A percentile compares a stretch with the other conserved stretches of the same genome.
phyloP scores from a whole-genome alignment of 116 monocot genomes.

The Posidonia oceanica region DNA sequence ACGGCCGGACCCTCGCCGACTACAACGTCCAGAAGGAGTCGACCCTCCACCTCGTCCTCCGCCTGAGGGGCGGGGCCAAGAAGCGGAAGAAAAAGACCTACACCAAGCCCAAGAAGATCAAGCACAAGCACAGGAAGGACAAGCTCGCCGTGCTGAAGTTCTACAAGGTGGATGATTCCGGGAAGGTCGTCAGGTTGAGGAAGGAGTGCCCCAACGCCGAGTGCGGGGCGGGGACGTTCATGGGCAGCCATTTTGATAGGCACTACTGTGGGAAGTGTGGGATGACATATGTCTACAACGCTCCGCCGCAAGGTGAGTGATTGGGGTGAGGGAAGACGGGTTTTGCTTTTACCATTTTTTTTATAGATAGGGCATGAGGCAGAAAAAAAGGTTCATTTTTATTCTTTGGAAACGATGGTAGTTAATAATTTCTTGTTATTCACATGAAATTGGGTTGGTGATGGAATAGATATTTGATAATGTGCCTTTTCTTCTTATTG shows the following conservation, averaged over 20 bases:
- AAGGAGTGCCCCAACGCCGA: constrained; percentile 65
- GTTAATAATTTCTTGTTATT: too few species aligned
- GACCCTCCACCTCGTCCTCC: constrained; percentile 58
- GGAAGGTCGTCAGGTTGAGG: constrained; percentile 32
- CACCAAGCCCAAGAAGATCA: constrained; percentile 48
- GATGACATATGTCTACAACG: too few species aligned
- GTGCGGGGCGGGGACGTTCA: constrained; percentile 57
- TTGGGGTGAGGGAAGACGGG: too few species aligned
- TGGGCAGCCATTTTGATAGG: neutral
- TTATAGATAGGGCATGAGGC: too few species aligned
- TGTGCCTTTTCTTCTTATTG: too few species aligned
- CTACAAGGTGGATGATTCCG: constrained; percentile 29
- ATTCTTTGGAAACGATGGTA: too few species aligned
- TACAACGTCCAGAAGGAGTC: constrained; percentile 77
- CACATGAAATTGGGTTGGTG: too few species aligned
- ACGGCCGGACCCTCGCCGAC: constrained; percentile 63
- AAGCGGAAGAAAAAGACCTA: constrained; percentile 54
- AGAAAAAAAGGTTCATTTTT: too few species aligned
- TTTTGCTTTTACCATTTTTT: too few species aligned
- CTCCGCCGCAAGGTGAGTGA: too few species aligned
- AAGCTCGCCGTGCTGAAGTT: constrained; percentile 48
- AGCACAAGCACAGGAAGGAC: constrained; percentile 51
- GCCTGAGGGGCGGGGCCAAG: constrained; percentile 42
- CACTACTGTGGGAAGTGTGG: too few species aligned
- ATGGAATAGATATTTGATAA: too few species aligned